Evolutionary conservation across 371 early-diverging fungal genomes (phyloP), one percentile per base, ranked within the genome.

Genomic region (Circinella umbellata): DNA sequence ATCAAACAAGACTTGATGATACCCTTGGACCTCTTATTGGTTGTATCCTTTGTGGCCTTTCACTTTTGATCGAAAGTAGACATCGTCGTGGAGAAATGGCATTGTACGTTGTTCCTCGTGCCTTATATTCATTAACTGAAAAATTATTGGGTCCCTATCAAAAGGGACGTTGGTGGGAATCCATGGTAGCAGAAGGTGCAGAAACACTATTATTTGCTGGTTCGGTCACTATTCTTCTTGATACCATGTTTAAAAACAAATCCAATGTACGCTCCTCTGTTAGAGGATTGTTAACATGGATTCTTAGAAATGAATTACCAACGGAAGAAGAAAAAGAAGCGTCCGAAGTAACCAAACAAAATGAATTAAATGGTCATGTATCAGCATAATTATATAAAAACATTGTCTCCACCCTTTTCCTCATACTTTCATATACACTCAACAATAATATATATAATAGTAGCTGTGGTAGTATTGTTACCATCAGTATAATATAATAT

Each of bases 1-100:
- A 75, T 57, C 84, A 84, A 63, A 39, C 71, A 4, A 46, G 64
- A 1, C 53, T 77, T 35, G 90, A 90, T 68, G 63, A 83, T 61
- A 77, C 82, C 27, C 66, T 81, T 53, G 87, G 84, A 1, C 89
- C 89, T 4, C 61, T 86, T 18, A 60, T 91, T 1, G 90, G 89
- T 6, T 78, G 83, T 14, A 81, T 86, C 70, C 68, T 89, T 47
- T 89, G 87, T 65, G 90, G 90, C 0, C 75, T 89, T 37, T 85
- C 88, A 0, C 71, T 91, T 4, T 70, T 90, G 55, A 75, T 90
- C 15, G 90, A 91, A 66, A 85, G 82, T 48, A 80, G 78, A 49
- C 83, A 81, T 59, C 80, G 91, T 20, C 77, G 91, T 11, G 83
- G 88, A 13, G 90, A 91, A 71, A 88, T 91, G 86, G 86, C 87